Base-by-base conservation (phyloP, 202 grass and related monocot genomes). In the Bolboschoenoplectus hybrid region DNA sequence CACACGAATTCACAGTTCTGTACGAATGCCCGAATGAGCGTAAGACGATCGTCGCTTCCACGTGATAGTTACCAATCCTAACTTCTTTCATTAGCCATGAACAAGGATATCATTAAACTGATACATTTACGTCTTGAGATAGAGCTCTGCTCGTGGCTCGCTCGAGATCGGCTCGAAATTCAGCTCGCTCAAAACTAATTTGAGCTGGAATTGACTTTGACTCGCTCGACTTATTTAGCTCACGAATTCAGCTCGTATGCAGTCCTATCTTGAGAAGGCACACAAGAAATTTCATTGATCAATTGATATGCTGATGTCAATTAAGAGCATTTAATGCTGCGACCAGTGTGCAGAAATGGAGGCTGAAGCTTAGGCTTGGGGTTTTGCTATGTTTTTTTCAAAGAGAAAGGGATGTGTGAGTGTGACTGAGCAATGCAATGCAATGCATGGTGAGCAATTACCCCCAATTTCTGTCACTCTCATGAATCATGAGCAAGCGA, bases 311-410 rank as follows among this genome's bases (percentile, higher is more conserved):
- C 39, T 69, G 39, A 26, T 26, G 26, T 26, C 26, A 26, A 26
- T 44, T 17, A 69, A 12, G 10, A 44, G 16, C 39, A 71, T 45
- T 71, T 19, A 73, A 5, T 74, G 45, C 70, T 50, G 45, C 45
- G 45, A 74, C 44, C 70, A 32, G n/a, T 74, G 9, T 74, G 10
- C n/a, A 49, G n/a, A 46, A 74, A 7, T 74, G 70, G 70, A 74
- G 1, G n/a, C 70, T 49, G n/a, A 1, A 17, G n/a, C 16, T 50
- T 7, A 19, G 17, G 5, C 19, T 19, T 17, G n/a, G 1, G 17
- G n/a, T 20, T 74, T 12, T 49, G 44, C 44, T 44, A 74, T 44
- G n/a, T 50, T 49, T 32, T 32, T 74, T 74, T 47, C 3, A 74
- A 74, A 9, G 19, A 38, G 34, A n/a, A 46, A 19, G 70, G 19